phyloP scores from a whole-genome alignment of 1,139 yeast genomes.

The Kodamaea plutei region DNA sequence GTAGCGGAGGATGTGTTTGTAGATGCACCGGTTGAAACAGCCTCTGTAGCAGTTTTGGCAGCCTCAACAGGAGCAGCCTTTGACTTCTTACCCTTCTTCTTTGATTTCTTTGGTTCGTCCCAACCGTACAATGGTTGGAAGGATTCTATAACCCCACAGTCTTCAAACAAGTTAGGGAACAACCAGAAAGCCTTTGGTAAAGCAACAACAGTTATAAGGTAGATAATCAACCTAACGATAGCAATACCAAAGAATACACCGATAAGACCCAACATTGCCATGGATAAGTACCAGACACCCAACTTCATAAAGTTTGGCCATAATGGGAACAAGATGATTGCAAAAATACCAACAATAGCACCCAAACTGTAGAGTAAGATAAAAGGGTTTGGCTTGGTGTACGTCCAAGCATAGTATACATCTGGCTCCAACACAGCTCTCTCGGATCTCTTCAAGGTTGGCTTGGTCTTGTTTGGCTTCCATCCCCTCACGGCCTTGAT shows the following conservation, averaged over 20 bases:
- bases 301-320: constrained; percentile 92
- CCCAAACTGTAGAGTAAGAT: constrained; percentile 61
- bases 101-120: constrained; percentile 53
- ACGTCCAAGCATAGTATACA: constrained; percentile 83
- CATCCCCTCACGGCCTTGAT: constrained; percentile 57
- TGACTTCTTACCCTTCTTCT: constrained; percentile 16
- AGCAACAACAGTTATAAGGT: constrained; percentile 55
- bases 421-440: constrained; percentile 75
- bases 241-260: constrained; percentile 77
- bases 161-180: constrained; percentile 94
- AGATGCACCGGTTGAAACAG: constrained; percentile 7
- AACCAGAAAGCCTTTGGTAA: constrained; percentile 82
- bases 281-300: constrained; percentile 88
- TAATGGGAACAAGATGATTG: constrained; percentile 84
- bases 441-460: constrained; percentile 61
- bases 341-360: constrained; percentile 64
- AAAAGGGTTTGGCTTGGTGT: constrained; percentile 70
- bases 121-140: constrained; percentile 86
- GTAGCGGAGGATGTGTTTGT: constrained; percentile 10
- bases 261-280: constrained; percentile 70
- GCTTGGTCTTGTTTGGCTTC: constrained; percentile 70
- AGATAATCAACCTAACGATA: constrained; percentile 70
- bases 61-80: constrained; percentile 7
- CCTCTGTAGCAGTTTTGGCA: constrained; percentile 4
- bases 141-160: constrained; percentile 90